phyloP scores from a whole-genome alignment of 192 early-diverging fungal species.

The Coemansia sp. region DNA sequence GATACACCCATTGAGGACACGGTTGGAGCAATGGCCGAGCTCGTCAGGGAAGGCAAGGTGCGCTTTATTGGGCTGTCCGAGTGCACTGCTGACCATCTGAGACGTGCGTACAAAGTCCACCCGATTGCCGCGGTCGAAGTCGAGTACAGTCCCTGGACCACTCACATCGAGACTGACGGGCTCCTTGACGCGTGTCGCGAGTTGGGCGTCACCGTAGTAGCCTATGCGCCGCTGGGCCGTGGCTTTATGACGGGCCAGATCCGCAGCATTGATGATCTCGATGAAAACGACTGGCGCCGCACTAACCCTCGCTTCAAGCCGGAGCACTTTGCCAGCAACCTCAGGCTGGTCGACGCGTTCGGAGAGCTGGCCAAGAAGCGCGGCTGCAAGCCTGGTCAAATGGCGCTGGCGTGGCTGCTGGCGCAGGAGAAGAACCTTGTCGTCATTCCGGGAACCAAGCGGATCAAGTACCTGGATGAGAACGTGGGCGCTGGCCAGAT shows the following conservation, averaged over 20 bases:
- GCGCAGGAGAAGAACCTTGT: slow-evolving; percentile 51
- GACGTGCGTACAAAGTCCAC: slow-evolving; percentile 64
- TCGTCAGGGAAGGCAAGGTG: slow-evolving; percentile 68
- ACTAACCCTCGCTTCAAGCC: slow-evolving; percentile 57
- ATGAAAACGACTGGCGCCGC: slow-evolving; percentile 54
- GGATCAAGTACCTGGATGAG: slow-evolving; percentile 46
- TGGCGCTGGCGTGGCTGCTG: slow-evolving; percentile 65
- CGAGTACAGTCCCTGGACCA: slow-evolving; percentile 57
- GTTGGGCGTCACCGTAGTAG: slow-evolving; percentile 67
- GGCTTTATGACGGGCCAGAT: slow-evolving; percentile 68
- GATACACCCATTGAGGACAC: slow-evolving; percentile 63
- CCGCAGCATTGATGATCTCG: slow-evolving; percentile 55
- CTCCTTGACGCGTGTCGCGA: slow-evolving; percentile 68
- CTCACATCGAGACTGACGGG: slow-evolving; percentile 64
- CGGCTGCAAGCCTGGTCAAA: slow-evolving; percentile 51
- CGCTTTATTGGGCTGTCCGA: slow-evolving; percentile 61
- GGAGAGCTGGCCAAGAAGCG: slow-evolving; percentile 55
- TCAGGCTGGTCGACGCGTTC: slow-evolving; percentile 57
- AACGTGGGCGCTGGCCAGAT: slow-evolving; percentile 35
- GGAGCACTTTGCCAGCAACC: slow-evolving; percentile 61
- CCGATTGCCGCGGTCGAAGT: slow-evolving; percentile 61
- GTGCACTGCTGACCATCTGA: slow-evolving; percentile 57
- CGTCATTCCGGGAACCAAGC: slow-evolving; percentile 61
- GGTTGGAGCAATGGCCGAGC: slow-evolving; percentile 58
- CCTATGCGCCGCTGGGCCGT: slow-evolving; percentile 70